Evolutionary conservation across 2,329 filamentous ascomycete species (phyloP).

Genomic region (Talaromyces sp.): DNA sequence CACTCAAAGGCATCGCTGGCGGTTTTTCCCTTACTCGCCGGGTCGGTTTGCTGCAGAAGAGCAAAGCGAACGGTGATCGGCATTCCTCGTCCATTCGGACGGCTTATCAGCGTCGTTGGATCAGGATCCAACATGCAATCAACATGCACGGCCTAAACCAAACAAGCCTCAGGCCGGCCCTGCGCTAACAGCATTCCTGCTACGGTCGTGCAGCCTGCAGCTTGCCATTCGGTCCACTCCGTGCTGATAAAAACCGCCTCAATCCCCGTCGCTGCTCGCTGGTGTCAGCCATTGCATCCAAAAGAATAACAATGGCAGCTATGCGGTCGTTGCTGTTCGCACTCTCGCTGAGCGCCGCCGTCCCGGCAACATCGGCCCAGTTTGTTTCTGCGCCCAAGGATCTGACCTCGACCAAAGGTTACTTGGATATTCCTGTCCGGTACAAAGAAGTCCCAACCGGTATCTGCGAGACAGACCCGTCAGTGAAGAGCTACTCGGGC

Average conservation of each 20-base stretch:
- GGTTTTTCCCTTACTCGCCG: neutral
- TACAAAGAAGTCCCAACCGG: conserved; percentile 46
- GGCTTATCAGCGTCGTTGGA: neutral
- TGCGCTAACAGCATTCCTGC: conserved; percentile 2
- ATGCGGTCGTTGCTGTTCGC: conserved; percentile 6
- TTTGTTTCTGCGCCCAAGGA: conserved; percentile 34
- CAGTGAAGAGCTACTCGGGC: conserved; percentile 54
- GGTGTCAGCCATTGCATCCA: neutral
- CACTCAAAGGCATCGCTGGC: neutral
- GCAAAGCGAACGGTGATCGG: neutral
- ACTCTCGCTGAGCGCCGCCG: conserved; percentile 1
- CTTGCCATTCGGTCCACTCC: neutral
- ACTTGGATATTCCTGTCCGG: conserved; percentile 37
- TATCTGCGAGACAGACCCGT: conserved; percentile 54
- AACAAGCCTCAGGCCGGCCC: conserved; percentile 9
- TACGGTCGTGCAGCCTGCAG: neutral
- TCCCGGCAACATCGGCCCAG: conserved; percentile 17
- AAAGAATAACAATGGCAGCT: neutral
- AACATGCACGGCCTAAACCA: neutral
- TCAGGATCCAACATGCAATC: neutral
- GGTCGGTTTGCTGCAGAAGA: neutral
- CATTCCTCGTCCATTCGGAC: neutral
- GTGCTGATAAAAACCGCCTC: conserved; percentile 5
- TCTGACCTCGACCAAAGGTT: conserved; percentile 30
- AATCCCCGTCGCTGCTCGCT: neutral